Base-by-base conservation (phyloP, 176 grass and related monocot genomes). In the Avena eriantha region DNA sequence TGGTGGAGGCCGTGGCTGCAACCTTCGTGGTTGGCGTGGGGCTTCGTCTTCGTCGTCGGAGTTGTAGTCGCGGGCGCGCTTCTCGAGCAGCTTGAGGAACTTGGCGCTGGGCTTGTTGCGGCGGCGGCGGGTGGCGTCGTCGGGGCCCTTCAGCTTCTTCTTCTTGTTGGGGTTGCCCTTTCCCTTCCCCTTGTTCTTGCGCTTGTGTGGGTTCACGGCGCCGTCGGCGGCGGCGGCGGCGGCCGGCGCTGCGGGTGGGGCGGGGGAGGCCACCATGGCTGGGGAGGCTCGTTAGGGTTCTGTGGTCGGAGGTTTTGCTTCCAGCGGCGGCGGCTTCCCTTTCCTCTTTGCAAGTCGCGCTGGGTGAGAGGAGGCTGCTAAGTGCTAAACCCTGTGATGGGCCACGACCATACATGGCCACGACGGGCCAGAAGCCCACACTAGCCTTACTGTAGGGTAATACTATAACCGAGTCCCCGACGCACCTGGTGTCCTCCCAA, bases 11-110 rank as follows among this genome's bases (percentile, higher is more conserved):
- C 49, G 74, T 35, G 73, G 73, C 49, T 51, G 73, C 2, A 17
- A 55, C 24, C 17, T 77, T 0, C 74, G 74, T 3, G 73, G 48
- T 0, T 4, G 72, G 43, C 0, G 1, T 16, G 8, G 70, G 8
- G 4, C 77, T 2, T 41, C 70, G 4, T 83, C 83, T 0, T 84
- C 84, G 4, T 90, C 82, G 63, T 99, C 94, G 17, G 94, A 99
- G 85, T 96, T 82, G 87, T 99, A 99, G 78, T 94, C 92, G 82
- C 86, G 91, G 22, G 92, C 94, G 21, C 97, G 92, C 94, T 94
- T 99, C 76, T 69, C 66, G 54, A 96, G 91, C 7, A 99, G 54
- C 73, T 96, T 92, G 76, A 94, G 87, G 85, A 99, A 86, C 74
- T 84, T 94, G 75, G 86, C 75, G 90, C 86, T 94, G 43, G 90